Base-by-base conservation (phyloP, 2,329 filamentous ascomycete genomes). In the Malbranchea zuffiana region DNA sequence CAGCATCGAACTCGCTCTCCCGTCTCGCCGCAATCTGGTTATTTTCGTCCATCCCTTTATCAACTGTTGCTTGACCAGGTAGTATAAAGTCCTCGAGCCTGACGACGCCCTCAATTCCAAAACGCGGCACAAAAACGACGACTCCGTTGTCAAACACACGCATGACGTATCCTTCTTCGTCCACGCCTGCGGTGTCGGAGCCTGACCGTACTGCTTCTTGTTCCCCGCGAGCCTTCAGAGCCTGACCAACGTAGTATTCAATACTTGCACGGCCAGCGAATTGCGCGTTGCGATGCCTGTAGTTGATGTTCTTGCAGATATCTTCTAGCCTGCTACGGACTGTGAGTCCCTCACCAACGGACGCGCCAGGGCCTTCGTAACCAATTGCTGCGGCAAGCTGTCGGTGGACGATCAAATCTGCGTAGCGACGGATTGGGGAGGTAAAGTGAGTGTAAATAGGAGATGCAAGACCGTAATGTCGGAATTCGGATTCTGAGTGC, bases 381-480 rank as follows among this genome's bases (percentile, higher is more conserved):
- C 81, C 83, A 53, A 98, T 96, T 19, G 90, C 87, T 6, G 90
- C 88, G 0, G 90, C 88, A 35, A 98, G 78, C 66, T 98, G 90
- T 10, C 88, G 74, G 60, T 98, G 88, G 4, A 85, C 88, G 39
- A 94, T 78, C 2, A 98, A 73, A 65, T 98, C 90, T n/a, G 88
- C 88, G 57, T 98, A 98, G 19, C 92, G 83, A 41, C 90, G 82
- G 56, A 98, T 98, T 3, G 90, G 92, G 3, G 83, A 92, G 0
- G 90, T 98, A 63, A 98, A 98, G 61, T 98, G 90, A 2, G 90
- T 98, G 67, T 98, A 98, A 57, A 98, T 98, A 53, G 92, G 83
- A 3, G 82, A 86, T 0, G 92, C 92, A 23, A 98, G 78, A 48
- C 90, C 90, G 61, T 98, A 98, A 65, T 98, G 92, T 35, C 85